These are phyloP conservation scores for Rhynchospora tenuis DNA, from an alignment of 176 grass and related monocot species.

Conservation along the genomic window DNA sequence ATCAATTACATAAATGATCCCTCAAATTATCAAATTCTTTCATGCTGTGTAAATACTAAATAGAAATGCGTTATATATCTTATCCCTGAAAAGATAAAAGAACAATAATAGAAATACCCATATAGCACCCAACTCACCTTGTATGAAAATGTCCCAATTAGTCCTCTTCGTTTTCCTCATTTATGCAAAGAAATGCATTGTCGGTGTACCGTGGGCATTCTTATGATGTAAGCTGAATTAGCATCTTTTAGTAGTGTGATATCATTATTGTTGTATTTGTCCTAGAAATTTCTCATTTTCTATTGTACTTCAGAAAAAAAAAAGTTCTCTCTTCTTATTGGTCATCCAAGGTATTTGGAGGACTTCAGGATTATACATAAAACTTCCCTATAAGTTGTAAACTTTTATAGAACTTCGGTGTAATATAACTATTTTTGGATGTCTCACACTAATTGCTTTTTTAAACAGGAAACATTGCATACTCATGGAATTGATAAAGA, in stretches of 20 bases:
- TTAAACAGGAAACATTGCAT: conserved; percentile 74
- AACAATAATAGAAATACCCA: not conserved
- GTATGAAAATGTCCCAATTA: not conserved
- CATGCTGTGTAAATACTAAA: not conserved
- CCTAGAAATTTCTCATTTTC: not conserved
- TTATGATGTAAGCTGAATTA: not conserved
- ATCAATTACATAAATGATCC: not conserved
- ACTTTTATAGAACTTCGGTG: not conserved
- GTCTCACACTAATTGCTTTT: not conserved
- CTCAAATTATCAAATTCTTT: not conserved
- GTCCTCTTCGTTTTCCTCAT: not conserved
- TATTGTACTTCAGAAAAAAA: not conserved
- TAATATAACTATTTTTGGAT: no score
- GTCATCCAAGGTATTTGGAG: not conserved
- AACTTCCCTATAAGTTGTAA: not conserved
- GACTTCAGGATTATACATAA: not conserved
- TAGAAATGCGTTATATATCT: no score
- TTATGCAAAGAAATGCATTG: not conserved
- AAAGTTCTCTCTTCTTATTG: not conserved
- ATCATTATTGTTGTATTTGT: not conserved
- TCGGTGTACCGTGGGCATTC: not conserved
- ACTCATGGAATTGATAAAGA: conserved; percentile 31
- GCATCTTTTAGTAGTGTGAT: not conserved
- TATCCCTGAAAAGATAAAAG: not conserved
- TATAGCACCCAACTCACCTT: not conserved